Percentiles rank a stretch among this genome's conserved stretches.
Conservation (phyloP, 1,284 basidiomycete species). For the Fomitopsis pinicola region DNA sequence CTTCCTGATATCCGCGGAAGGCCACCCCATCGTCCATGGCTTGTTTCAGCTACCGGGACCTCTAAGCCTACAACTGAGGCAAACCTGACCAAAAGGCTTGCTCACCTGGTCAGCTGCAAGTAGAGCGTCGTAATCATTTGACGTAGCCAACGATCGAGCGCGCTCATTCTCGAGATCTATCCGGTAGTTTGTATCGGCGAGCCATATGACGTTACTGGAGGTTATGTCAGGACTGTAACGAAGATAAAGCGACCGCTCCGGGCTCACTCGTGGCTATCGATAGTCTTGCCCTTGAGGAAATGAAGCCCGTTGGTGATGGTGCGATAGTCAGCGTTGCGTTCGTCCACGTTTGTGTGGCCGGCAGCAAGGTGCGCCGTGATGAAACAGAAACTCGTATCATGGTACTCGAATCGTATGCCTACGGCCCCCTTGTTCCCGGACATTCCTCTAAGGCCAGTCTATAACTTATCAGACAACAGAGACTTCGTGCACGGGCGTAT, state of each 20-base stretch:
- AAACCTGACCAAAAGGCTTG: neutral
- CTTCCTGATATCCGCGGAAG: constrained; percentile 87
- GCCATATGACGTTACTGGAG: constrained; percentile 83
- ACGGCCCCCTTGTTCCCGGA: constrained; percentile 97
- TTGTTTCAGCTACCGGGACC: constrained; percentile 52
- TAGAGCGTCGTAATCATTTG: constrained; percentile 69
- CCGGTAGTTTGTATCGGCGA: constrained; percentile 95
- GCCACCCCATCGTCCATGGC: constrained; percentile 68
- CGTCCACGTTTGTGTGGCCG: constrained; percentile 85
- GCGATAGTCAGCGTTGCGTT: constrained; percentile 89
- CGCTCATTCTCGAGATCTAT: constrained; percentile 83
- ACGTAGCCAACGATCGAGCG: constrained; percentile 62
- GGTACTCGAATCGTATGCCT: constrained; percentile 87
- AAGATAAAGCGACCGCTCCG: constrained; percentile 20
- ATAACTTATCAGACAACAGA: constrained; percentile 2
- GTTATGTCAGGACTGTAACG: neutral
- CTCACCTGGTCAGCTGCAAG: constrained; percentile 83
- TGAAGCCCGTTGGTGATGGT: constrained; percentile 84
- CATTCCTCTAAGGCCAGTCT: constrained; percentile 96
- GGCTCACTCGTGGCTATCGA: constrained; percentile 81
- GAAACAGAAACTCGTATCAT: constrained; percentile 92
- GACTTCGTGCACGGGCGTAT: neutral
- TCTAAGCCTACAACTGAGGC: constrained; percentile 7
- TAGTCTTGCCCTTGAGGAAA: constrained; percentile 87
- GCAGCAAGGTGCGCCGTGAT: constrained; percentile 95